A percentile compares a stretch with the other conserved stretches of the same genome.
These are phyloP conservation scores for Puccinia hordei DNA, from an alignment of 1,284 basidiomycete species.

Conservation along the genomic window DNA sequence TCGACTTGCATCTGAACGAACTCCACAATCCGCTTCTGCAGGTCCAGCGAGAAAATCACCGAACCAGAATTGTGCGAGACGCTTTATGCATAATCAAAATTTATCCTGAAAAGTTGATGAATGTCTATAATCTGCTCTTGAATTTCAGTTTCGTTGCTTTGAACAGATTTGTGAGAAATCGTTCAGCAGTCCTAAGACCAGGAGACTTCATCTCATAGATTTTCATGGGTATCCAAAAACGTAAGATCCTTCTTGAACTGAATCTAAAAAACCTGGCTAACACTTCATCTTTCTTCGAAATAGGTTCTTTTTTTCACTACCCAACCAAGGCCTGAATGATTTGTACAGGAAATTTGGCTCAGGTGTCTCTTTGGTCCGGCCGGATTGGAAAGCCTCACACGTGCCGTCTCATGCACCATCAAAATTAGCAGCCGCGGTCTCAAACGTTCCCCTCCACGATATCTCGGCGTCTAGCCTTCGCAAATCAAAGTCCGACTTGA, in stretches of 20 bases:
- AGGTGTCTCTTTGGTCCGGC: slow-evolving; percentile 37
- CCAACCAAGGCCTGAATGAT: slow-evolving; percentile 43
- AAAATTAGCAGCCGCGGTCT: not conserved
- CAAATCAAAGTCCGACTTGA: not conserved
- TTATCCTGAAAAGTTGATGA: not conserved
- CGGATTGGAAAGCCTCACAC: slow-evolving; percentile 24
- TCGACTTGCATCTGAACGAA: slow-evolving; percentile 42
- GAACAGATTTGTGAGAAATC: slow-evolving; percentile 25
- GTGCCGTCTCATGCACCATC: not conserved
- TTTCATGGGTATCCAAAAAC: slow-evolving; percentile 38
- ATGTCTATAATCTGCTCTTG: not conserved
- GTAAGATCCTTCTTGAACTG: slow-evolving; percentile 19
- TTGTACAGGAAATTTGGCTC: slow-evolving; percentile 27
- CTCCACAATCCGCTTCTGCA: slow-evolving; percentile 33
- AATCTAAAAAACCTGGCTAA: not conserved
- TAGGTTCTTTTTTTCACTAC: slow-evolving; percentile 43
- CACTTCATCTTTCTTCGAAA: not conserved
- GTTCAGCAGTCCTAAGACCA: slow-evolving; percentile 25
- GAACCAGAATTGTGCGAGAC: slow-evolving; percentile 1
- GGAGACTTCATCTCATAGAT: slow-evolving; percentile 48
- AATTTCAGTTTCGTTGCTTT: slow-evolving; percentile 43
- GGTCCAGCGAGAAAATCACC: not conserved
- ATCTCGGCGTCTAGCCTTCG: not conserved
- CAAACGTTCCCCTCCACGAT: not conserved
- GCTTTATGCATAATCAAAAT: not conserved